These are phyloP conservation scores for Eucalyptus erythrocorys DNA, from an alignment of 345 rosid genomes.

Conservation along the genomic window DNA sequence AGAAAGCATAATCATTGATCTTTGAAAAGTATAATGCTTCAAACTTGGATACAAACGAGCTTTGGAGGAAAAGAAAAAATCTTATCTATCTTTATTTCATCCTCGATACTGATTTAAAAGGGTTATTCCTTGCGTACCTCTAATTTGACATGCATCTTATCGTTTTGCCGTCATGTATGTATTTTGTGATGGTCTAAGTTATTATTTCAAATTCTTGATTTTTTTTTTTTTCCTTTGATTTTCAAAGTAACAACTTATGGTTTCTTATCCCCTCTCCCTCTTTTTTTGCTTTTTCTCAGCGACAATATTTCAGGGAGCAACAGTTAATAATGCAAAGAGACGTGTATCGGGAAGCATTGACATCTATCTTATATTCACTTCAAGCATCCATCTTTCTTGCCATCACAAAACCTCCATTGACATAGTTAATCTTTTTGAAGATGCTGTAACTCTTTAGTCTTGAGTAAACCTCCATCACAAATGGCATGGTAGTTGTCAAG, in stretches of 20 bases:
- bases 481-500: neutral
- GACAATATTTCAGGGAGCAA: neutral
- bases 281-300: neutral
- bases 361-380: neutral
- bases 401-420: neutral
- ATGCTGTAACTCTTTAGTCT: neutral
- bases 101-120: neutral
- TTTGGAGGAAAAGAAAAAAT: neutral
- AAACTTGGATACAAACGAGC: neutral
- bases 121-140: neutral
- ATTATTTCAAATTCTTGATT: neutral
- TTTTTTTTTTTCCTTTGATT: too few relatives aligned
- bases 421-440: neutral
- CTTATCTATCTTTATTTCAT: neutral
- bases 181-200: neutral
- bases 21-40: neutral
- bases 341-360: neutral
- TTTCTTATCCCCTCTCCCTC: neutral
- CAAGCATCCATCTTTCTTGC: neutral
- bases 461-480: neutral
- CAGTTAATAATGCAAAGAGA: neutral
- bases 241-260: neutral
- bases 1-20: neutral
- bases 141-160: neutral
- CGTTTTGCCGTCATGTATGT: neutral